Base-by-base conservation (phyloP, 2,329 filamentous ascomycete species). In the Fusarium neocosmosporiellum region DNA sequence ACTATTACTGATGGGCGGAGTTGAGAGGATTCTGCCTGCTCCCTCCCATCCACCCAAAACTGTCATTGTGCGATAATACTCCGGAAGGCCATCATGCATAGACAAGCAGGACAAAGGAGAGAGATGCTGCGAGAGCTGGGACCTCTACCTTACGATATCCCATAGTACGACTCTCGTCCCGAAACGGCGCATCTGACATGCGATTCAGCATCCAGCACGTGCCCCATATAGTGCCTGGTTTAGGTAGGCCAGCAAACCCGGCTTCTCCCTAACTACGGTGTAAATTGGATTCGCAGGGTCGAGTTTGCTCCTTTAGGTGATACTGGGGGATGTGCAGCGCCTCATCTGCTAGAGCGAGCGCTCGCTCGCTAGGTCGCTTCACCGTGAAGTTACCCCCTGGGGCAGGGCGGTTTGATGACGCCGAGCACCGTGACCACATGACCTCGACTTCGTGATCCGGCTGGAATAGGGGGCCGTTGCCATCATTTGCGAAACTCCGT, bases 161-260 rank as follows among this genome's bases (percentile, higher is more conserved):
- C 59, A 74, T 74, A 74, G 71, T 67, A 74, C 65, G 71, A 74
- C 69, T 70, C 68, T 41, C 50, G 70, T 67, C 68, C 66, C 65
- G 36, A 61, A 63, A 70, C 31, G 10, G 53, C 37, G 65, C 43
- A 57, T 57, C 62, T 67, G 75, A 73, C 74, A 65, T 73, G 71
- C 74, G 67, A 78, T 75, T 77, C 66, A 71, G 59, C 34, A 57
- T 18, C 54, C 62, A 69, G 69, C 75, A 77, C 75, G 75, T 77
- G 71, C 67, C 74, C 67, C 64, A 64, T 54, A 36, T 69, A 54
- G 53, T 73, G 65, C 68, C 60, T 63, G 61, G 41, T 22, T 60
- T 57, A 65, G 66, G 46, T 18, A 31, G 24, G 58, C 10, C 27
- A 53, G 46, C 27, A 59, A 55, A 53, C 63, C 65, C 55, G 69